Evolutionary conservation across 2,329 filamentous ascomycete genomes (phyloP).

Genomic region (Stachybotrys chlorohalonatus): DNA sequence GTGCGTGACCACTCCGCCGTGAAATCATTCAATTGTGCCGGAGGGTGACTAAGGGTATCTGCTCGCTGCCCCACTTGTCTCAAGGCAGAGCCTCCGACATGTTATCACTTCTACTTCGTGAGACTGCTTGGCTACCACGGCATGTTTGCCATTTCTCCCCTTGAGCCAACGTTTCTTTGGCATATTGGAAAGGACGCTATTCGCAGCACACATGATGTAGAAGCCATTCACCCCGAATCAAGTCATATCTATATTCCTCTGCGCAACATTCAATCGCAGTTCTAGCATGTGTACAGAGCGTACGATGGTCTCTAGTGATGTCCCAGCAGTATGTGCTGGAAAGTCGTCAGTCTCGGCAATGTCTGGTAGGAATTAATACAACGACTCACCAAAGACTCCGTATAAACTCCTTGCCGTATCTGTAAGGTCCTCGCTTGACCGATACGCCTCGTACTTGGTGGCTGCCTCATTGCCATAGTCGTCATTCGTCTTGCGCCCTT

Average conservation of each 20-base stretch:
- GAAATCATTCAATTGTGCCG: neutral
- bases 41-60: neutral
- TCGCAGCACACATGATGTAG: too few species aligned
- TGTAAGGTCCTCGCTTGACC: slow-evolving; percentile 20
- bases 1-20: neutral
- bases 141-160: too few species aligned
- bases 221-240: too few species aligned
- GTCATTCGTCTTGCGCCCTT: too few species aligned
- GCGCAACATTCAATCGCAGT: slow-evolving; percentile 23
- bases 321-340: slow-evolving; percentile 20
- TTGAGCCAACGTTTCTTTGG: too few species aligned
- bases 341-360: neutral
- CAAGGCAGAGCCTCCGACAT: too few species aligned
- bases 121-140: too few species aligned
- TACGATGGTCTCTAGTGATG: slow-evolving; percentile 22
- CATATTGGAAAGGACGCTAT: too few species aligned
- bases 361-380: slow-evolving; percentile 5
- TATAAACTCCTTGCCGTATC: slow-evolving; percentile 21
- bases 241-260: slow-evolving; percentile 7
- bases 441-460: slow-evolving; percentile 19
- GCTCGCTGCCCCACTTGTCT: too few species aligned
- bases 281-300: slow-evolving; percentile 30
- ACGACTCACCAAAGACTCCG: slow-evolving; percentile 18
- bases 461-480: neutral
- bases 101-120: too few species aligned